Conservation (phyloP, 108 stramenopile species). For the Fistulifera pelliculosa region DNA sequence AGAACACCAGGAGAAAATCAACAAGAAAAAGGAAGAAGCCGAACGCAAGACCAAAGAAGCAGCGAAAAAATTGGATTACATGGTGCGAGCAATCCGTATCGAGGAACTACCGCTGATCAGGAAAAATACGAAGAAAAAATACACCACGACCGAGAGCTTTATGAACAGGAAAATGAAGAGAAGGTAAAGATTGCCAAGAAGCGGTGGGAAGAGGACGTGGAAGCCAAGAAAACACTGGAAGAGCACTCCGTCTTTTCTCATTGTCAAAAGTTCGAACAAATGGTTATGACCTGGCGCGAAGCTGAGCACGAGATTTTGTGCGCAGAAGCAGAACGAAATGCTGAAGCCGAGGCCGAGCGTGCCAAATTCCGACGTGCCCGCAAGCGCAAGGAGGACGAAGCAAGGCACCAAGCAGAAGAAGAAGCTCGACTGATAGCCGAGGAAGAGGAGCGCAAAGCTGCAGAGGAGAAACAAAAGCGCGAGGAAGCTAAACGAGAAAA, state of each 20-base stretch:
- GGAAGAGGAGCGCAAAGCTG: conserved; percentile 43
- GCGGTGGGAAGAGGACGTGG: conserved; percentile 70
- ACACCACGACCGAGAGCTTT: conserved; percentile 54
- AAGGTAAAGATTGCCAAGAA: conserved; percentile 51
- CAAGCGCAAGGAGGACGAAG: conserved; percentile 59
- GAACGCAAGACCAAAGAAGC: conserved; percentile 80
- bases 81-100: conserved; percentile 90
- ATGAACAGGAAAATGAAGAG: conserved; percentile 65
- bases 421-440: conserved; percentile 36
- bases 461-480: conserved; percentile 40
- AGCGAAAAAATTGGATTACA: conserved; percentile 84
- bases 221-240: conserved; percentile 48
- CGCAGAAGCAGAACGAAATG: conserved; percentile 48
- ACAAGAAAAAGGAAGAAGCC: conserved; percentile 88
- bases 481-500: conserved; percentile 39
- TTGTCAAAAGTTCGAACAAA: conserved; percentile 51
- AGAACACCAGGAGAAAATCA: conserved; percentile 75
- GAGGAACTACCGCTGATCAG: conserved; percentile 88
- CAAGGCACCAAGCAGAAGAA: conserved; percentile 28
- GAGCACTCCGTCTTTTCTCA: conserved; percentile 50
- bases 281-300: conserved; percentile 58
- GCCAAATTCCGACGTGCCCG: conserved; percentile 63
- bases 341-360: conserved; percentile 63
- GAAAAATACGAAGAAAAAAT: conserved; percentile 61
- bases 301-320: conserved; percentile 44